Evolutionary conservation across 495 filamentous ascomycete genomes (phyloP).

Genomic region (Patellaria atrata): DNA sequence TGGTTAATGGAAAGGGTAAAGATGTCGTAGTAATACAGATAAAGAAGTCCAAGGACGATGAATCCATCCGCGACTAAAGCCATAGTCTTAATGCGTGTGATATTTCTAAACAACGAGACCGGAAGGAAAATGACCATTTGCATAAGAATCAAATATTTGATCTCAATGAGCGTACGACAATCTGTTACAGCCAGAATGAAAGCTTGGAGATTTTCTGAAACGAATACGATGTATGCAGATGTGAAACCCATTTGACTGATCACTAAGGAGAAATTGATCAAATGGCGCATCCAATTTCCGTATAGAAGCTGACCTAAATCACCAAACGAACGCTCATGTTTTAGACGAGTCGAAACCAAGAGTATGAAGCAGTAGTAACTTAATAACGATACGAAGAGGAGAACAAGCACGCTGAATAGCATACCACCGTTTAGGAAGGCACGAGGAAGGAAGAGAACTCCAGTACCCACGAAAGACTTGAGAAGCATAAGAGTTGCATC

Average conservation of each 20-base stretch:
- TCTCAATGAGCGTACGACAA: conserved; percentile 64
- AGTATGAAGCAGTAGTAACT: conserved; percentile 96
- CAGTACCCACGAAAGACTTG: conserved; percentile 95
- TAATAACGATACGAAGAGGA: conserved; percentile 66
- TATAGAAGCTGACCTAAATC: conserved; percentile 91
- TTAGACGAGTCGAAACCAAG: conserved; percentile 71
- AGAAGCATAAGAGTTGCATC: conserved; percentile 70
- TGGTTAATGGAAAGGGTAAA: conserved; percentile 61
- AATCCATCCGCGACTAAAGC: conserved; percentile 86
- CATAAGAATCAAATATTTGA: conserved; percentile 79
- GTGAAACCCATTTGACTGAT: conserved; percentile 92
- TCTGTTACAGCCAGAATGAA: conserved; percentile 76
- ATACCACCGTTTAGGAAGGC: conserved; percentile 93
- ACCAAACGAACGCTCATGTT: conserved; percentile 79
- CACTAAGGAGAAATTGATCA: conserved; percentile 83
- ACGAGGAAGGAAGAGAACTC: conserved; percentile 88
- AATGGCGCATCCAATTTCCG: conserved; percentile 70
- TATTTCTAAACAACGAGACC: conserved; percentile 83
- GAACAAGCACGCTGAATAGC: conserved; percentile 85
- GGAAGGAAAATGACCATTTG: conserved; percentile 90
- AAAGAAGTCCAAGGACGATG: conserved; percentile 80
- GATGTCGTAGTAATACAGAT: conserved; percentile 93
- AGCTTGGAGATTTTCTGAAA: conserved; percentile 85
- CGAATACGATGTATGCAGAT: conserved; percentile 96
- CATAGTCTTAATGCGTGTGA: conserved; percentile 70